These are phyloP conservation scores for Phytophthora cactorum DNA, from an alignment of 352 stramenopile species.

Conservation along the genomic window DNA sequence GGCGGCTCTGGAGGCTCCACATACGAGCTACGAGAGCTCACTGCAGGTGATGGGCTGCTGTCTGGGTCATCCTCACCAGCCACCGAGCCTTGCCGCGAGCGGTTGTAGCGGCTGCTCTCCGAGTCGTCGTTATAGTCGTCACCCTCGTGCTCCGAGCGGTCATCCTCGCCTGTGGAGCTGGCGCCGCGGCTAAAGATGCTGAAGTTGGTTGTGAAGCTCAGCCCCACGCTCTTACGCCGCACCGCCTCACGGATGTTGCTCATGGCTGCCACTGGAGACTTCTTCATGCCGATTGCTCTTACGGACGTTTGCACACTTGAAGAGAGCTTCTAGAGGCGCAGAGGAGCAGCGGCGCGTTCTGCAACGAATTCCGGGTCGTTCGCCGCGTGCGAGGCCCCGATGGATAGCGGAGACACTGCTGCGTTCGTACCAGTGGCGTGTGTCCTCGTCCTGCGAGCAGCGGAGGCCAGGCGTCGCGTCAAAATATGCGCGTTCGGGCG, in stretches of 20 bases:
- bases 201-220: conserved; percentile 71
- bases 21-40: conserved; percentile 49
- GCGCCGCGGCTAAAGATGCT: conserved; percentile 56
- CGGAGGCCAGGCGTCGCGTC: conserved; percentile 3
- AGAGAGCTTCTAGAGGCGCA: conserved; percentile 11
- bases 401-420: conserved; percentile 5
- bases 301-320: conserved; percentile 3
- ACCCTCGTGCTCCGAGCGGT: conserved; percentile 46
- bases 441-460: not conserved
- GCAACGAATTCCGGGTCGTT: conserved; percentile 10
- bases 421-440: not conserved
- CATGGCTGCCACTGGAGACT: conserved; percentile 52
- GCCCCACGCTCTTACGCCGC: conserved; percentile 63
- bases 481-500: conserved; percentile 12
- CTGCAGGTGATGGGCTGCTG: conserved; percentile 41
- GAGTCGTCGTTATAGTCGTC: conserved; percentile 50
- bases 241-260: conserved; percentile 69
- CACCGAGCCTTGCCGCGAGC: conserved; percentile 49
- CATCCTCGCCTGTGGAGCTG: conserved; percentile 48
- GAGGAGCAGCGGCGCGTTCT: conserved; percentile 1
- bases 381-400: not conserved
- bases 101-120: conserved; percentile 45
- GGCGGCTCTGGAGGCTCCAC: conserved; percentile 67
- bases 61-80: conserved; percentile 42
- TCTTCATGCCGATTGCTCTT: conserved; percentile 47